Evolutionary conservation across 768 basidiomycete genomes (phyloP).

Genomic region (Cantharellus anzutake): DNA sequence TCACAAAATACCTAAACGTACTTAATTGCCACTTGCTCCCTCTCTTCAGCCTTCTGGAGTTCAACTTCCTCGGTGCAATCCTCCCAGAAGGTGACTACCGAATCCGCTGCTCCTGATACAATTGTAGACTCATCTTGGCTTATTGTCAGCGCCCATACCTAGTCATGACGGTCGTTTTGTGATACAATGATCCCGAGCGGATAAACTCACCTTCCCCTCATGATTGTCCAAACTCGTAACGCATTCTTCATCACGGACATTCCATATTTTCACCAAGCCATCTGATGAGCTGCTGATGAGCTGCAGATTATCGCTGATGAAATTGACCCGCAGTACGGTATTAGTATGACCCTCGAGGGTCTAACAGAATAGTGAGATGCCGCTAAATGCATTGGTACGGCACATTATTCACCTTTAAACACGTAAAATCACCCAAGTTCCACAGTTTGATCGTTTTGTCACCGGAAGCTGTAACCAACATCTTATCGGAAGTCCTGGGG

Average conservation of each 20-base stretch:
- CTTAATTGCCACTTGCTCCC: slow-evolving; percentile 63
- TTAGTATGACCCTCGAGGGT: slow-evolving; percentile 98
- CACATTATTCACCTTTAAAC: slow-evolving; percentile 32
- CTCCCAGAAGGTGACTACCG: slow-evolving; percentile 89
- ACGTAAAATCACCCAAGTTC: slow-evolving; percentile 85
- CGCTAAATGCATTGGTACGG: background rate
- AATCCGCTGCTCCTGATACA: slow-evolving; percentile 91
- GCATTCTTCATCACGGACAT: slow-evolving; percentile 74
- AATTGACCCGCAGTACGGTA: slow-evolving; percentile 86
- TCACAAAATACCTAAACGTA: slow-evolving; percentile 21
- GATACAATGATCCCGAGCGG: background rate
- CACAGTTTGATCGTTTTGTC: slow-evolving; percentile 91
- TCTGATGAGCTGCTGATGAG: slow-evolving; percentile 83
- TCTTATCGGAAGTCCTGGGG: slow-evolving; percentile 47
- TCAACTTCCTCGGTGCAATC: slow-evolving; percentile 81
- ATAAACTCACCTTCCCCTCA: slow-evolving; percentile 70
- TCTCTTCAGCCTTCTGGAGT: slow-evolving; percentile 49
- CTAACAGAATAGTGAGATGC: slow-evolving; percentile 20
- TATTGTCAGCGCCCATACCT: slow-evolving; percentile 95
- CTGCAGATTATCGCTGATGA: slow-evolving; percentile 66
- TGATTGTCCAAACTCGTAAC: slow-evolving; percentile 85
- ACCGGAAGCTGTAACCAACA: slow-evolving; percentile 84
- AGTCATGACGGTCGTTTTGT: background rate
- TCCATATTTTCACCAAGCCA: slow-evolving; percentile 93
- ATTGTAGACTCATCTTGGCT: slow-evolving; percentile 65